A percentile compares a stretch with the other conserved stretches of the same genome.
Conservation (phyloP, 108 stramenopile species). For the Nitzschia sp. region DNA sequence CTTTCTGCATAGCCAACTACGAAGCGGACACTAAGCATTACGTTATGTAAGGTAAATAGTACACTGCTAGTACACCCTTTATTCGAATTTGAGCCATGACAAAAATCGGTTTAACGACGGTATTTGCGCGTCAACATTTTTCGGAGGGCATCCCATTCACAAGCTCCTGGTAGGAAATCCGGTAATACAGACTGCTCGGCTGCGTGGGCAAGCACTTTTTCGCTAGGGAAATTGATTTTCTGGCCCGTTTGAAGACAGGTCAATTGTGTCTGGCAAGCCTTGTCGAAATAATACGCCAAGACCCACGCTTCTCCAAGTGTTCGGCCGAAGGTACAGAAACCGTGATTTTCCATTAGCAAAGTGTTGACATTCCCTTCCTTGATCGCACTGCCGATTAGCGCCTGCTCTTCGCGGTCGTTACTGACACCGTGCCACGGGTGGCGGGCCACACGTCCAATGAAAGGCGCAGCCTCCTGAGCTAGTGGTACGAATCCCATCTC, state of each 20-base stretch:
- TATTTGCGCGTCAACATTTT: conserved; percentile 30
- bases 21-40: no score
- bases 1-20: no score
- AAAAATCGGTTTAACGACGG: no score
- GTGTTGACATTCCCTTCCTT: conserved; percentile 45
- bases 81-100: no score
- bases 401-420: conserved; percentile 50
- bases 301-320: conserved; percentile 61
- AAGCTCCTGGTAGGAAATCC: conserved; percentile 58
- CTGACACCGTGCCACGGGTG: conserved; percentile 63
- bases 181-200: conserved; percentile 43
- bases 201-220: conserved; percentile 45
- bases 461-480: conserved; percentile 57
- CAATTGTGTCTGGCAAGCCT: conserved; percentile 47
- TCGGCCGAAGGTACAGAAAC: conserved; percentile 48
- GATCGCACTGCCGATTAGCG: conserved; percentile 44
- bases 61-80: no score
- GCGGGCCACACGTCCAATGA: conserved; percentile 50
- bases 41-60: no score
- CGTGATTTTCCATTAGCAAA: conserved; percentile 67
- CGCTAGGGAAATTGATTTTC: conserved; percentile 38
- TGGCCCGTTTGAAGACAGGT: conserved; percentile 47
- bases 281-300: conserved; percentile 70
- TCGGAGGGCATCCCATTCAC: conserved; percentile 60
- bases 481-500: conserved; percentile 57